Evolutionary conservation across 257 asterid species (phyloP), one percentile per base, ranked within the genome.

Genomic region (Galeopsis tetrahit): DNA sequence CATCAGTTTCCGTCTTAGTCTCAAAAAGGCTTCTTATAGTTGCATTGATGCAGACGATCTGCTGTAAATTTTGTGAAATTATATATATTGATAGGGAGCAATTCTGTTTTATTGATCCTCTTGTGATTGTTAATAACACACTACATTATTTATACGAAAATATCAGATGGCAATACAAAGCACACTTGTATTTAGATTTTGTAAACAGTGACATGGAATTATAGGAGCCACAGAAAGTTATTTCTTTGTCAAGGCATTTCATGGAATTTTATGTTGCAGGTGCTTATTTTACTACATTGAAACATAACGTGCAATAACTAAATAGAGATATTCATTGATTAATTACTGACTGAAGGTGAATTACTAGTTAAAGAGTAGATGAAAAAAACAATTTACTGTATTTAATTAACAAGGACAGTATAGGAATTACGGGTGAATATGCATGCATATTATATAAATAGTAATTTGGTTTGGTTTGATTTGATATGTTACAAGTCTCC

Each of bases 401-500:
- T 21, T 21, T 21, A 21, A 21, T 21, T 21, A 21, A 21, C 28
- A 21, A 21, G 28, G 28, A 21, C 28, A 21, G 28, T 21, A 21
- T 21, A 21, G 28, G 28, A 1, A 21, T 21, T 21, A 21, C 28
- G 28, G 28, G 28, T 21, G 28, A 21, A 21, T 21, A 21, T 21
- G 28, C 28, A 21, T 21, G 28, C 28, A 21, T 21, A 21, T 21
- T 21, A 1, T 21, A 21, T 21, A 49, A 14, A 4, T 48, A 10
- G 17, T 51, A 14, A 4, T 51, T 11, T 51, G 58, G 46, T 40
- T 40, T 40, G 46, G 1, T 51, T 11, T 51, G 58, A 11, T 40
- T 40, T 40, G 46, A 40, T 40, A 40, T 7, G 44, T 39, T 6
- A 6, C 6, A 61, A 14, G 40, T 58, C n/a, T 69, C 71, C 78